Evolutionary conservation across 306 rosid species (phyloP).

Genomic region (Notholithocarpus densiflorus): DNA sequence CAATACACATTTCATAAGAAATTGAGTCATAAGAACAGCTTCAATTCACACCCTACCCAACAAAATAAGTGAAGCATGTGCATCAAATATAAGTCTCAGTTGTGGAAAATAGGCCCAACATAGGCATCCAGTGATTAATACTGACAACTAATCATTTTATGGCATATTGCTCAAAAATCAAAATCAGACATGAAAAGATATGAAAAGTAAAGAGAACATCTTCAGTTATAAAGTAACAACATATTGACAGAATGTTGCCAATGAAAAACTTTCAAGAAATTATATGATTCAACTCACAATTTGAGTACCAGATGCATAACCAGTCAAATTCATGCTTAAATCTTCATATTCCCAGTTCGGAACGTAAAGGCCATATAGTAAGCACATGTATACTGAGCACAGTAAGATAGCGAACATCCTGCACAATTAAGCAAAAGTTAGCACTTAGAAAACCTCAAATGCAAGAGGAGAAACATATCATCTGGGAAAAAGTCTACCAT

Average conservation of each 20-base stretch:
- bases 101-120: neutral
- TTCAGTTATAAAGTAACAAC: neutral
- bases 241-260: conserved; percentile 15
- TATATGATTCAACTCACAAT: conserved; percentile 40
- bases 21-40: neutral
- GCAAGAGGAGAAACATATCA: neutral
- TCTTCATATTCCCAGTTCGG: conserved; percentile 51
- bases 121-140: neutral
- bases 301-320: conserved; percentile 33
- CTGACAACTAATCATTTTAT: neutral
- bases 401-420: conserved; percentile 60
- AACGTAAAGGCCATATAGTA: conserved; percentile 59
- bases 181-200: neutral
- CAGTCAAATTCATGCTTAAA: conserved; percentile 28
- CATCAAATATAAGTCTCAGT: neutral
- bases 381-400: conserved; percentile 57
- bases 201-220: neutral
- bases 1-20: too few relatives aligned
- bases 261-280: neutral
- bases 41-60: neutral
- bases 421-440: conserved; percentile 30
- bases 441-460: conserved; percentile 14
- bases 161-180: neutral
- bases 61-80: neutral
- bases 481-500: neutral